Evolutionary conservation across 257 asterid species (phyloP), one percentile per base, ranked within the genome.

Genomic region (Cruciata laevipes): DNA sequence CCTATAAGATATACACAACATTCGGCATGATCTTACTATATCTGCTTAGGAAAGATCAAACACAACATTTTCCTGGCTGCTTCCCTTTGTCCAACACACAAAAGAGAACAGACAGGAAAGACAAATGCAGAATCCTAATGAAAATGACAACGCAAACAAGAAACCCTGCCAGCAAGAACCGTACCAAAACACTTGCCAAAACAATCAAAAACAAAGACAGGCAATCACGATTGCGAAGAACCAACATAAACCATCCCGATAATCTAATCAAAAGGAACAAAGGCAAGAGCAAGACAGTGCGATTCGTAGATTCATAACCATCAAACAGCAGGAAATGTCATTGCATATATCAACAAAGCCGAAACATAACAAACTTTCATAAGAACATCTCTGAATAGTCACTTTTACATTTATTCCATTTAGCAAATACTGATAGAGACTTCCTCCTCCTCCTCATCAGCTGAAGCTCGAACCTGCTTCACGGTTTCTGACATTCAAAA

Each of bases 401-500:
- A 32, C 9, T 61, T 61, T 0, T 27, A 30, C 64, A 61, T 61
- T 61, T 61, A 61, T 61, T 61, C 64, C 47, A 17, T 31, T 18
- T 17, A 17, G 20, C 27, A 33, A 58, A 35, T 17, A 40, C 56
- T 68, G 70, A 55, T 38, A 58, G 30, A 42, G 70, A 18, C 27
- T 16, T 40, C 56, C 31, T 1, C 76, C 72, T 40, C 56, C 31
- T 1, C 76, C 72, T 80, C 78, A 77, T 53, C 67, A 47, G 73
- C 75, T 77, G 16, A 20, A 47, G 32, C 61, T 55, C 18, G 61
- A 58, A 30, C 42, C 76, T 38, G 25, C 80, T 65, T 77, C 82
- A 37, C 21, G 72, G 78, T 73, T 74, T 80, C 85, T 80, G 78
- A 14, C 47, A n/a, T 31, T 42, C 25, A 49, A 42, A 49, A 42